phyloP scores from a whole-genome alignment of 176 grass and related monocot genomes.

The Bromus sterilis region DNA sequence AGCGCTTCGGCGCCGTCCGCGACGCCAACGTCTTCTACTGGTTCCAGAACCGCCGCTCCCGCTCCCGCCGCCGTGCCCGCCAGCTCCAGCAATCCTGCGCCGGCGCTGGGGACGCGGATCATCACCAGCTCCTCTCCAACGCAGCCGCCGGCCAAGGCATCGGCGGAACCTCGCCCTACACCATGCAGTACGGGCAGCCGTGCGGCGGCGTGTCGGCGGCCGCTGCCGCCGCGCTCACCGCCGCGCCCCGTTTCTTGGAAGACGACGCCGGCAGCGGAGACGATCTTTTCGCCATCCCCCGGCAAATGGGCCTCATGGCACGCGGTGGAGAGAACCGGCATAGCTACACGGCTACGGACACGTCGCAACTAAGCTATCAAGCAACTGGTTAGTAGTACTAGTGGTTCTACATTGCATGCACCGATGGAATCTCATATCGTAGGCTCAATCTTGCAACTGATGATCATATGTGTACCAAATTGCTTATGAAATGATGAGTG shows the following conservation, averaged over 20 bases:
- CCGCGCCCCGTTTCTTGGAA: neutral
- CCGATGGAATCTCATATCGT: too few species aligned
- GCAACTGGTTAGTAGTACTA: conserved; percentile 8
- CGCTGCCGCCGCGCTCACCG: neutral
- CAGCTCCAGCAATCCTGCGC: conserved; percentile 39
- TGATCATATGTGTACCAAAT: neutral
- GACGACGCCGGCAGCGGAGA: conserved; percentile 16
- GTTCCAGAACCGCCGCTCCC: conserved; percentile 56
- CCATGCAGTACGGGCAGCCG: neutral
- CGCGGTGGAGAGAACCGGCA: neutral
- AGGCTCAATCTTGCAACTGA: too few species aligned
- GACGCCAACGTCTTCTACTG: conserved; percentile 58
- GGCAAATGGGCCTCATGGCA: conserved; percentile 34
- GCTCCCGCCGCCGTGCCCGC: conserved; percentile 42
- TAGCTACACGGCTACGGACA: conserved; percentile 10
- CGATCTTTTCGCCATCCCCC: conserved; percentile 46
- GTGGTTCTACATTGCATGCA: neutral
- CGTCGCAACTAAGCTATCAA: conserved; percentile 16
- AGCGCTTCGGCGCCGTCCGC: conserved; percentile 42
- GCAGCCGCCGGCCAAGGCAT: neutral
- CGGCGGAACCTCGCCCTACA: neutral
- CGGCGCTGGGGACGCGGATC: neutral
- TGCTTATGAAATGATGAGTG: neutral
- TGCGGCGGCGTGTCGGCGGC: neutral
- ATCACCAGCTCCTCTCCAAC: neutral